A percentile compares a stretch with the other conserved stretches of the same genome.
phyloP scores from a whole-genome alignment of 345 rosid genomes.

The Lepidium sativum region DNA sequence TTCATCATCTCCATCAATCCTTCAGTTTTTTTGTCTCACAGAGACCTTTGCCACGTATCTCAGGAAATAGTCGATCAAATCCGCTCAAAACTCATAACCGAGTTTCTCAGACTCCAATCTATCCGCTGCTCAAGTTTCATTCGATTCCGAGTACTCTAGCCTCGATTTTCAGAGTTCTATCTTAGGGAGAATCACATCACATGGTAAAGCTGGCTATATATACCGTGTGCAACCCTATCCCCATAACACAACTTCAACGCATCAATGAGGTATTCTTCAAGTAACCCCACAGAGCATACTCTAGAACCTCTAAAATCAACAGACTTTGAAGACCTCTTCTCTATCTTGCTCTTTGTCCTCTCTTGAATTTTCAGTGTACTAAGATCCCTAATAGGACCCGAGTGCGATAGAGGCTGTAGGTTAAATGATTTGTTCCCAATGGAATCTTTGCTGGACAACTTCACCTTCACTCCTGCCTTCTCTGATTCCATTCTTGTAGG shows the following conservation, averaged over 20 bases:
- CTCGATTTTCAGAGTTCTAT: no score
- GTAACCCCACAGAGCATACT: conserved; percentile 46
- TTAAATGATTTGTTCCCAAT: conserved; percentile 16
- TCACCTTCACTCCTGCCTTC: conserved; percentile 23
- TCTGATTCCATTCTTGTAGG: conserved; percentile 36
- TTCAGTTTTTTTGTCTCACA: no score
- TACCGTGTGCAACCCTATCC: conserved; percentile 60
- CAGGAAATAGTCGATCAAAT: no score
- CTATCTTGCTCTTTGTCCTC: conserved; percentile 41
- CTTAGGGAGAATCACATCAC: no score
- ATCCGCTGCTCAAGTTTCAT: no score
- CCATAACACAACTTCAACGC: conserved; percentile 56
- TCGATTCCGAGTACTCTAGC: no score
- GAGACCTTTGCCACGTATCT: no score
- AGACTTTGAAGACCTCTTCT: conserved; percentile 52
- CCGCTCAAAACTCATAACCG: no score
- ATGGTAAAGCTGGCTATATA: conserved; percentile 63
- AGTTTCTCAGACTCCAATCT: no score
- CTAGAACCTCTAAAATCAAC: conserved; percentile 53
- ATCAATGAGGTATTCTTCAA: conserved; percentile 51
- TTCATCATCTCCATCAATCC: no score
- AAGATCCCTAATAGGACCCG: conserved; percentile 45
- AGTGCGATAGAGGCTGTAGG: conserved; percentile 19
- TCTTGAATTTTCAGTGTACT: conserved; percentile 40
- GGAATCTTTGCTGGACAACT: conserved; percentile 26